A percentile compares a stretch with the other conserved stretches of the same genome.
These are phyloP conservation scores for Vitis rupestris DNA, from an alignment of 164 flowering plant species.

Conservation along the genomic window DNA sequence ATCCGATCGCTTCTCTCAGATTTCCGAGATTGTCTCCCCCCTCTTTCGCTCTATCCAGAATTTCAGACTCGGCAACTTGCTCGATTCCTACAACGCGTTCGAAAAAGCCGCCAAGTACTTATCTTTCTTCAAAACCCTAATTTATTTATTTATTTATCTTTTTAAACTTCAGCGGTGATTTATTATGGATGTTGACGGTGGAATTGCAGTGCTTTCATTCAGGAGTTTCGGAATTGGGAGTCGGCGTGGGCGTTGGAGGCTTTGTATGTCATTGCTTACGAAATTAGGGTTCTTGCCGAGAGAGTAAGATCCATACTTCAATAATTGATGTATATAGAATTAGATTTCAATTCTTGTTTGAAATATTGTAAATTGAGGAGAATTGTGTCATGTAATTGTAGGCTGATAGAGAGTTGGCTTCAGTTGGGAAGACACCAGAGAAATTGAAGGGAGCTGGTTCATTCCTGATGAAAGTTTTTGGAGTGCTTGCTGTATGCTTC, in stretches of 20 bases:
- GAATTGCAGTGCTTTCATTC: conserved; percentile 76
- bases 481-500: conserved; percentile 88
- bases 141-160: neutral
- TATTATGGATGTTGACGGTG: conserved; percentile 7
- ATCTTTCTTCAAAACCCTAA: neutral
- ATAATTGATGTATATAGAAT: neutral
- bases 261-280: conserved; percentile 67
- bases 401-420: conserved; percentile 92
- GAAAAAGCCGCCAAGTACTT: conserved; percentile 85
- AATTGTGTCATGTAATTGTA: conserved; percentile 19
- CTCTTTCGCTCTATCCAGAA: conserved; percentile 66
- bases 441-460: conserved; percentile 99
- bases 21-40: conserved; percentile 60
- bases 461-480: conserved; percentile 95
- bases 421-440: conserved; percentile 77
- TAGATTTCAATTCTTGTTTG: neutral
- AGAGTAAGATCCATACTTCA: conserved; percentile 40
- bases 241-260: conserved; percentile 97
- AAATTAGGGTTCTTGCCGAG: conserved; percentile 94
- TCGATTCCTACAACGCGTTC: conserved; percentile 70
- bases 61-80: conserved; percentile 53
- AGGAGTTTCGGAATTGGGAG: conserved; percentile 96
- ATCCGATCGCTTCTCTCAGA: conserved; percentile 60
- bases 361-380: neutral
- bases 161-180: neutral